Percentiles rank a stretch among this genome's conserved stretches.
These are phyloP conservation scores for Corylus americana DNA, from an alignment of 306 rosid species.

Conservation along the genomic window DNA sequence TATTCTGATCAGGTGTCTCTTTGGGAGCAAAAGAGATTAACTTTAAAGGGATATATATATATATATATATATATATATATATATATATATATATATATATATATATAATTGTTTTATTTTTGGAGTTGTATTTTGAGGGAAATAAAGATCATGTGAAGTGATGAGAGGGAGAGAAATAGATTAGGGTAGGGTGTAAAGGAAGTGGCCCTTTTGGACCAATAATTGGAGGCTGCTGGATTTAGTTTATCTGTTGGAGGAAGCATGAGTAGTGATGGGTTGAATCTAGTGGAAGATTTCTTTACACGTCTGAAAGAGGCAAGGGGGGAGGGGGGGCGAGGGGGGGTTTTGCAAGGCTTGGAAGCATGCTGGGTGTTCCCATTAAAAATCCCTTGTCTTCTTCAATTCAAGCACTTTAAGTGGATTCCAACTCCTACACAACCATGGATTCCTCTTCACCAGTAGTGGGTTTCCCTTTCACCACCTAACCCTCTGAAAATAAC, in stretches of 20 bases:
- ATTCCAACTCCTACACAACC: slow-evolving; percentile 97
- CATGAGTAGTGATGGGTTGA: slow-evolving; percentile 36
- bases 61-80: neutral
- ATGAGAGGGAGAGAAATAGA: neutral
- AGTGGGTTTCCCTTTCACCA: slow-evolving; percentile 94
- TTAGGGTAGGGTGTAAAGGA: slow-evolving; percentile 10
- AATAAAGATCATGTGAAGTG: neutral
- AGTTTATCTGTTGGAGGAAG: slow-evolving; percentile 17
- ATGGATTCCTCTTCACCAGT: slow-evolving; percentile 39
- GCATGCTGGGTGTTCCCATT: slow-evolving; percentile 55
- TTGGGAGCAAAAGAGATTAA: too few species aligned
- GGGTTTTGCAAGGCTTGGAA: slow-evolving; percentile 43
- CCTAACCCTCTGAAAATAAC: slow-evolving; percentile 68
- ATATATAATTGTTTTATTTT: too few species aligned
- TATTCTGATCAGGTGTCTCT: too few species aligned
- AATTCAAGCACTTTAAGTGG: slow-evolving; percentile 77
- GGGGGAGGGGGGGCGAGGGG: neutral
- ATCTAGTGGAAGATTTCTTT: slow-evolving; percentile 62
- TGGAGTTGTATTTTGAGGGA: too few species aligned
- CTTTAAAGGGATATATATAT: neutral
- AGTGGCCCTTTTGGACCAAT: slow-evolving; percentile 38
- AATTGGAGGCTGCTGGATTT: slow-evolving; percentile 45
- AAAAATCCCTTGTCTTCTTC: slow-evolving; percentile 53
- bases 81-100: neutral
- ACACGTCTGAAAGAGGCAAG: slow-evolving; percentile 48